Evolutionary conservation across 352 stramenopile species (phyloP), one percentile per base, ranked within the genome.

Genomic region (Phytophthora cryptogea): DNA sequence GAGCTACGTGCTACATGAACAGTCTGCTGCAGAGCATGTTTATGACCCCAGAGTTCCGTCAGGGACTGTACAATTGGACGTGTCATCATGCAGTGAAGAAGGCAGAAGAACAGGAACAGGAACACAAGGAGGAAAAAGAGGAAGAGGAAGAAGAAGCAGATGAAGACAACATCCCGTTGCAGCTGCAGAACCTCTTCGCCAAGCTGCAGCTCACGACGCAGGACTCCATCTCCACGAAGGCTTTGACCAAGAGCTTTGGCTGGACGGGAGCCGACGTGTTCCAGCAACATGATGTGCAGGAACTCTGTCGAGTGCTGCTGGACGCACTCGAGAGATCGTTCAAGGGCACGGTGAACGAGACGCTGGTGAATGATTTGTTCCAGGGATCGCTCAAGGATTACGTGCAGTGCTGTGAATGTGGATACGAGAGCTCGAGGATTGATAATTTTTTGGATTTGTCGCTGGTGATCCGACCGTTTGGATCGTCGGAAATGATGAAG

Each of bases 1-100:
- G 88, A 17, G 89, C 88, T 11, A 97, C 89, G n/a, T 97, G 91
- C 70, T 97, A 97, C 74, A 96, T 97, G 87, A 97, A 97, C 69
- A 95, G 81, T 42, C 63, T 97, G 40, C 74, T 97, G 37, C 91
- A 97, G 75, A 95, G 83, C 58, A 89, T 97, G 73, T 97, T 88
- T 60, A 94, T 96, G 82, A 94, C 93, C 30, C 83, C 80, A 1
- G 88, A 94, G 55, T 88, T 97, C 59, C 83, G 90, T 7, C 76
- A 89, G 46, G 76, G 88, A 47, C 68, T 95, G 59, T 94, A 96
- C 62, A 65, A 79, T 43, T 94, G 81, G 78, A 70, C 57, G 8
- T 57, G 68, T 11, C 26, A 63, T n/a, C 37, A 37, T 13, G 52
- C 41, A 3, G 35, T 11, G 11, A 64, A 66, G 26, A 59, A 61